Base-by-base conservation (phyloP, 202 grass and related monocot genomes). In the Zoysia matrella region DNA sequence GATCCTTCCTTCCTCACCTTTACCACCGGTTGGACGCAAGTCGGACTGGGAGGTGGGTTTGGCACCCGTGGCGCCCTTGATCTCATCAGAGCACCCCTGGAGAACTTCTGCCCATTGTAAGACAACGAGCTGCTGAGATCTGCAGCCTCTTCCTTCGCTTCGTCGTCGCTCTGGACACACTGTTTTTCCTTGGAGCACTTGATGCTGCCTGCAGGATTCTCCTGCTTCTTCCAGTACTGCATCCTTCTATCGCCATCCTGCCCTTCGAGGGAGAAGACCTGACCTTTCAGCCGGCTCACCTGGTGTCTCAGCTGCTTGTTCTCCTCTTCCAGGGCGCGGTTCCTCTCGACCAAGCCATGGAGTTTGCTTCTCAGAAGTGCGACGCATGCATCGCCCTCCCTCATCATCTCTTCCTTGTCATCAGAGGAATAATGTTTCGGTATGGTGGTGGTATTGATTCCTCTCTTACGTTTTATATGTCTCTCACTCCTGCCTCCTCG, bases 301-400 rank as follows among this genome's bases (percentile, higher is more conserved):
- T 94, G 88, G 89, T 87, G 84, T 67, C 79, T 96, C 85, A 99
- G 73, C 81, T 92, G 93, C 67, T 93, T 86, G 79, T 99, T 99
- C 83, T 99, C 88, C 80, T 84, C 83, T 89, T 99, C 93, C 44
- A 99, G 61, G 61, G 77, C 78, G 39, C 51, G 85, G 53, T 96
- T 93, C 80, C 96, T 92, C 78, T 92, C 87, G 7, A 98, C 18
- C 48, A 94, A 72, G 54, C 69, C 87, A 83, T 92, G 85, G 60
- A 99, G 91, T 74, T 91, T 94, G 84, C 86, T 90, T 85, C 92
- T 85, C n/a, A 95, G 82, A 55, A 91, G 86, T 0, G 82, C 65
- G 57, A 90, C 88, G 30, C 81, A 77, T 67, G 82, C 71, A 82
- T 92, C 87, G 1, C 94, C 96, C 77, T 94, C 92, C 57, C 65